phyloP scores from a whole-genome alignment of 495 filamentous ascomycete species.

The Aspergillus carlsbadensis region DNA sequence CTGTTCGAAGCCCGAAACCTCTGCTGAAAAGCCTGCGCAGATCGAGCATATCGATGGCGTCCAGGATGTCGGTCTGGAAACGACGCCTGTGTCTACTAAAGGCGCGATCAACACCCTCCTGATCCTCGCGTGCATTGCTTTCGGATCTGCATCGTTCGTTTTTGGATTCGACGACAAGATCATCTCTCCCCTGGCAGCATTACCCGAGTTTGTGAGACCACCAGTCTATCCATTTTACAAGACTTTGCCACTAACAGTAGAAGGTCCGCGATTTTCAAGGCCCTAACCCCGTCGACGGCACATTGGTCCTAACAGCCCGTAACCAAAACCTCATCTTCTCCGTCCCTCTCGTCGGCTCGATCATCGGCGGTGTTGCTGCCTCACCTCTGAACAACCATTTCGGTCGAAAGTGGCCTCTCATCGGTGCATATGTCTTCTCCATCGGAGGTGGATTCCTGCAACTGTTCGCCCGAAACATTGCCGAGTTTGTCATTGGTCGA shows the following conservation, averaged over 20 bases:
- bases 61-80: not conserved
- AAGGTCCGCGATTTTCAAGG: constrained; percentile 39
- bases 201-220: constrained; percentile 33
- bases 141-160: constrained; percentile 38
- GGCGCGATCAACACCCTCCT: constrained; percentile 28
- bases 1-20: not conserved
- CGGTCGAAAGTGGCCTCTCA: constrained; percentile 37
- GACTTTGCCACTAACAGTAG: not conserved
- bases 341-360: constrained; percentile 34
- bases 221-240: not conserved
- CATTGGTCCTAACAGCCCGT: constrained; percentile 31
- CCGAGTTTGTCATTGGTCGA: constrained; percentile 34
- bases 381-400: constrained; percentile 35
- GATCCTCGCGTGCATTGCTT: constrained; percentile 32
- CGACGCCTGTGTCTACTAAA: constrained; percentile 3
- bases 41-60: constrained; percentile 25
- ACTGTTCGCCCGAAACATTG: constrained; percentile 36
- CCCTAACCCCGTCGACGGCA: constrained; percentile 24
- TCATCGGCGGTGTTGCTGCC: constrained; percentile 32
- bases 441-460: constrained; percentile 38
- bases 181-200: constrained; percentile 39
- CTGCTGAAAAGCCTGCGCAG: constrained; percentile 3
- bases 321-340: constrained; percentile 40
- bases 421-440: constrained; percentile 34
- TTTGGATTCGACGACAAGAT: constrained; percentile 43